These are phyloP conservation scores for Bruguiera sexangula DNA, from an alignment of 345 rosid genomes.

Conservation along the genomic window DNA sequence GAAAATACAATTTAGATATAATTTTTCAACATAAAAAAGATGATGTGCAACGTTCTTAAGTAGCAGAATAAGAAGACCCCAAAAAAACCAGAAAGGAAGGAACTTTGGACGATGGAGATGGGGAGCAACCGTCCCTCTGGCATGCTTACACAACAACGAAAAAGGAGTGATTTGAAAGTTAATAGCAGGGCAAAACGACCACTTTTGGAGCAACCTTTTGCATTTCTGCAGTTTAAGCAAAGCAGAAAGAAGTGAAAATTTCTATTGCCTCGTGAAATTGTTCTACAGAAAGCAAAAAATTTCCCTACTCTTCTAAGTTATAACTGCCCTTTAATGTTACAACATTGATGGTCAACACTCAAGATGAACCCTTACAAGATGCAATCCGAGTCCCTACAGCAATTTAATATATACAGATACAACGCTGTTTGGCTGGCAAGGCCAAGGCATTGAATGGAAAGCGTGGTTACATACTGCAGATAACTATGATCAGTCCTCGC, in stretches of 20 bases:
- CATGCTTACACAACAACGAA: too few species aligned
- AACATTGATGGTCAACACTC: constrained; percentile 22
- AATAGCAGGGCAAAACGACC: too few species aligned
- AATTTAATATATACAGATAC: constrained; percentile 32
- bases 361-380: constrained; percentile 14
- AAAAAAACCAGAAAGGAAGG: too few species aligned
- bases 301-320: constrained; percentile 32
- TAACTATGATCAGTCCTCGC: background rate
- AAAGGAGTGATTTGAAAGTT: too few species aligned
- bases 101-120: too few species aligned
- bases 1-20: too few species aligned
- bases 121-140: too few species aligned
- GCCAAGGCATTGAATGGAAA: background rate
- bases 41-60: too few species aligned
- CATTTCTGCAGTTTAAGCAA: constrained; percentile 41
- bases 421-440: constrained; percentile 2
- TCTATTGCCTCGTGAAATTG: constrained; percentile 23
- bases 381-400: constrained; percentile 1
- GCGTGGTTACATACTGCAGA: background rate
- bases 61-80: too few species aligned
- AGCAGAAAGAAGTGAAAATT: constrained; percentile 17
- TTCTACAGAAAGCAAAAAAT: constrained; percentile 49
- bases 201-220: constrained; percentile 55
- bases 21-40: too few species aligned
- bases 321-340: constrained; percentile 26